Evolutionary conservation across 2,329 filamentous ascomycete species (phyloP).

Genomic region (Cercospora sesami): DNA sequence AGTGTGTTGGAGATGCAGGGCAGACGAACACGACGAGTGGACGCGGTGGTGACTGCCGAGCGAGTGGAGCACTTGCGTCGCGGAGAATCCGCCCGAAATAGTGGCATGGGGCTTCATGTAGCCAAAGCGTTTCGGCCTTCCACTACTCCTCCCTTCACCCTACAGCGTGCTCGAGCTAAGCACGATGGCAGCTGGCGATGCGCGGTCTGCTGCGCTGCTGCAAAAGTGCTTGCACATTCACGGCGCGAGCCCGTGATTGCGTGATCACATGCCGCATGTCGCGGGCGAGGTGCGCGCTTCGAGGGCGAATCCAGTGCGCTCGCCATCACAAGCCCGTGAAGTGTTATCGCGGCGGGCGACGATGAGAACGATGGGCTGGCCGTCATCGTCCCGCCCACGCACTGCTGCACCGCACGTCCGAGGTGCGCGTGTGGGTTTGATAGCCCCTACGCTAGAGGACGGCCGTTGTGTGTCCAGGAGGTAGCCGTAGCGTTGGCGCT

Average conservation of each 20-base stretch:
- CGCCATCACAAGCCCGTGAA: neutral
- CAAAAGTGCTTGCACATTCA: neutral
- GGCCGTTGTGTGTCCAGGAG: neutral
- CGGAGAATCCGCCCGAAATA: neutral
- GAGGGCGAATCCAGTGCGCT: neutral
- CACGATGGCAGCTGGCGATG: neutral
- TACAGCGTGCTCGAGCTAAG: neutral
- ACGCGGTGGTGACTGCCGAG: neutral
- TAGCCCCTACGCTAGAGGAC: conserved; percentile 9
- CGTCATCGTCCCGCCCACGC: no score
- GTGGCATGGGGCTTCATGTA: neutral
- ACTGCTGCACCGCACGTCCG: neutral
- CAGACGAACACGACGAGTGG: neutral
- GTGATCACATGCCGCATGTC: neutral
- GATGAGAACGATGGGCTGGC: neutral
- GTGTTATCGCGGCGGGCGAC: neutral
- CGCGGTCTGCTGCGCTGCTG: neutral
- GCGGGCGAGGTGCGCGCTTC: neutral
- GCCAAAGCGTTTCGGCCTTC: neutral
- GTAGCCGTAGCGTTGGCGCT: conserved; percentile 18
- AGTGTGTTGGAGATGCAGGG: neutral
- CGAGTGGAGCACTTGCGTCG: neutral
- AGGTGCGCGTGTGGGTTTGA: neutral
- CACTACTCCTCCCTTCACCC: neutral
- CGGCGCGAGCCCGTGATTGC: neutral